Evolutionary conservation across 495 filamentous ascomycete species (phyloP).

Genomic region (Elaphomyces granulatus): DNA sequence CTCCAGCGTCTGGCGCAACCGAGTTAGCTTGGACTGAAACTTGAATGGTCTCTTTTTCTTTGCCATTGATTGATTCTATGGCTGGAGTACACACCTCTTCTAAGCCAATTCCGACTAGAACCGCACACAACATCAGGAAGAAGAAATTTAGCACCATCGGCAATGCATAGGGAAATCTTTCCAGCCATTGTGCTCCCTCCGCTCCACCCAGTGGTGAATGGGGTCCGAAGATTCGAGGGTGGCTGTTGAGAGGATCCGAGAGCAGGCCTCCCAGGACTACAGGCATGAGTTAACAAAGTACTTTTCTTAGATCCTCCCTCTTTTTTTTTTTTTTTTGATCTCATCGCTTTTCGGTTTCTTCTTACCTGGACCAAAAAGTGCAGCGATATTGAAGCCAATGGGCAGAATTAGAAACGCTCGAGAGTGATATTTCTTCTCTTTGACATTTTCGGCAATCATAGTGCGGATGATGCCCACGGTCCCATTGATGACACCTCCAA

Average conservation of each 20-base stretch:
- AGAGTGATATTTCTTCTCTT: slow-evolving; percentile 55
- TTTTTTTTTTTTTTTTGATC: too few species aligned
- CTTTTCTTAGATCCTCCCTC: too few species aligned
- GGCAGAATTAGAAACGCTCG: slow-evolving; percentile 55
- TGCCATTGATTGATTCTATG: too few species aligned
- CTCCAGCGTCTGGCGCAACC: slow-evolving; percentile 19
- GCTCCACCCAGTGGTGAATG: slow-evolving; percentile 36
- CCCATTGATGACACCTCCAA: slow-evolving; percentile 69
- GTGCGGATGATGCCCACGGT: slow-evolving; percentile 72
- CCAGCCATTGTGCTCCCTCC: slow-evolving; percentile 47
- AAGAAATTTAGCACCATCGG: slow-evolving; percentile 61
- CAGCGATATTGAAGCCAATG: slow-evolving; percentile 66
- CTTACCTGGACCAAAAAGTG: slow-evolving; percentile 57
- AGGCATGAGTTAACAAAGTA: too few species aligned
- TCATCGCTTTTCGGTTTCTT: too few species aligned
- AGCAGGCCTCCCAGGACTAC: slow-evolving; percentile 54
- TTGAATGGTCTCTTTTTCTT: too few species aligned
- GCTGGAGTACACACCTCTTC: slow-evolving; percentile 51
- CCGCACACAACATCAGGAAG: slow-evolving; percentile 43
- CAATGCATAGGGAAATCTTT: slow-evolving; percentile 54
- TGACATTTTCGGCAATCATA: slow-evolving; percentile 68
- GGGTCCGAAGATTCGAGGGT: slow-evolving; percentile 51
- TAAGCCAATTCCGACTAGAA: slow-evolving; percentile 46
- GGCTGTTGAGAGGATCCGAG: slow-evolving; percentile 57
- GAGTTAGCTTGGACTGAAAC: not conserved